A percentile compares a stretch with the other conserved stretches of the same genome.
phyloP scores from a whole-genome alignment of 2,329 filamentous ascomycete genomes.

The Ceratocystis diversiconidia region DNA sequence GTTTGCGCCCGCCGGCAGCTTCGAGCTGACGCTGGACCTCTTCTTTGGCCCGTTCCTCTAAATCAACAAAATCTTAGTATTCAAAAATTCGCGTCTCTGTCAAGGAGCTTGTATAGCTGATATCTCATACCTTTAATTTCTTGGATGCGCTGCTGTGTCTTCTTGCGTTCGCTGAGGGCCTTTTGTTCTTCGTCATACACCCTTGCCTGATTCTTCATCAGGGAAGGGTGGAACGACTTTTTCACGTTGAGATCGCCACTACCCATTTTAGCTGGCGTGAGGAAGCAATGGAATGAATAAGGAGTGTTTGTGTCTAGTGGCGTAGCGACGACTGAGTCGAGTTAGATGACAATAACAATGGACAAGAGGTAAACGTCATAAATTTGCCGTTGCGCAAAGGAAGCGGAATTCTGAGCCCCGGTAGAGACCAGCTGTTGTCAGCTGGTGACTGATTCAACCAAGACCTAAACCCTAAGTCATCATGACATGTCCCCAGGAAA shows the following conservation, averaged over 20 bases:
- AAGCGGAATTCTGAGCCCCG: background rate
- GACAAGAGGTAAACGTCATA: background rate
- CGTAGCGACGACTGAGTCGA: too few species aligned
- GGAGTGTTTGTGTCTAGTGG: background rate
- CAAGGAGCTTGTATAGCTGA: background rate
- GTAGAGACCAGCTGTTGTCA: background rate
- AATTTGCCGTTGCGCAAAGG: background rate
- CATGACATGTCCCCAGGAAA: background rate
- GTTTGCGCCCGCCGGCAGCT: slow-evolving; percentile 67
- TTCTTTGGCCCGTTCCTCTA: slow-evolving; percentile 78
- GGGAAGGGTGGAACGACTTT: slow-evolving; percentile 83
- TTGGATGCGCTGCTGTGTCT: slow-evolving; percentile 77
- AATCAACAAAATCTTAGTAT: background rate
- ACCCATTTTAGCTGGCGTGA: slow-evolving; percentile 48
- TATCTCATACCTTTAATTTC: slow-evolving; percentile 49
- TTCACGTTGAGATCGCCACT: slow-evolving; percentile 92
- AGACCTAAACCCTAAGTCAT: background rate
- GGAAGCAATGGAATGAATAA: background rate
- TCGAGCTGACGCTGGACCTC: slow-evolving; percentile 85
- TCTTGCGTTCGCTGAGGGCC: slow-evolving; percentile 86
- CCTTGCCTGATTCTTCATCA: slow-evolving; percentile 78
- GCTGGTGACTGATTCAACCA: background rate
- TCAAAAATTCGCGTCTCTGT: background rate
- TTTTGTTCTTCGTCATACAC: slow-evolving; percentile 89
- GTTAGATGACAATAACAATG: background rate